Base-by-base conservation (phyloP, 2,329 filamentous ascomycete species). In the Aphanocladium album region DNA sequence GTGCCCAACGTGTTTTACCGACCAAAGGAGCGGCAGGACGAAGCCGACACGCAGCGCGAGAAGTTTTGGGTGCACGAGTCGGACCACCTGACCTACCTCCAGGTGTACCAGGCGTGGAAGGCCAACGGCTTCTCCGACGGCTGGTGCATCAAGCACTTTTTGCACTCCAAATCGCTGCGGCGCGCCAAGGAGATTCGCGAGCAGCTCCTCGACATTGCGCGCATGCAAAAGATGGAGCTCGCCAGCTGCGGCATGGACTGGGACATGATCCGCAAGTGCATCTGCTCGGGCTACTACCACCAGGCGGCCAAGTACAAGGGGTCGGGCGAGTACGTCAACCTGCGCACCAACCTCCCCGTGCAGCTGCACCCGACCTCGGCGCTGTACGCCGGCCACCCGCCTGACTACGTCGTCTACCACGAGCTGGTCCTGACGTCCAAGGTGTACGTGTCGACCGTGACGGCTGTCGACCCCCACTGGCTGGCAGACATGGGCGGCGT, bases 31-130 rank as follows among this genome's bases (percentile, higher is more conserved):
- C 89, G 95, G 1, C 90, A 96, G 69, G 95, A 99, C 71, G 95
- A 99, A 77, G 95, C 93, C 6, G 95, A 99, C 69, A 88, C 93
- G 0, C 93, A 95, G 37, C 87, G 93, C 30, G 95, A 99, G 73
- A 98, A 98, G 74, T 99, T 99, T 75, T 98, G 96, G 77, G 95
- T 99, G 8, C 92, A 95, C 30, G 95, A 99, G 75, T 97, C 92
- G 1, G 95, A 99, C 72, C 95, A 99, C 72, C 80, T 99, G 45
- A 99, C 95, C 0, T 89, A 97, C 47, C 84, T 99, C 3, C 93
- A 98, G 70, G 95, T 99, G 1, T 99, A 96, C 76, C 89, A 88
- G 8, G 93, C 97, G 71, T 99, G 95, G 95, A 91, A 90, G 74
- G 82, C 89, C 54, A 97, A 99, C 71, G 90, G 91, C 1, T 89